Conservation (phyloP, 768 basidiomycete species). For the Calocybe gangraenosa region DNA sequence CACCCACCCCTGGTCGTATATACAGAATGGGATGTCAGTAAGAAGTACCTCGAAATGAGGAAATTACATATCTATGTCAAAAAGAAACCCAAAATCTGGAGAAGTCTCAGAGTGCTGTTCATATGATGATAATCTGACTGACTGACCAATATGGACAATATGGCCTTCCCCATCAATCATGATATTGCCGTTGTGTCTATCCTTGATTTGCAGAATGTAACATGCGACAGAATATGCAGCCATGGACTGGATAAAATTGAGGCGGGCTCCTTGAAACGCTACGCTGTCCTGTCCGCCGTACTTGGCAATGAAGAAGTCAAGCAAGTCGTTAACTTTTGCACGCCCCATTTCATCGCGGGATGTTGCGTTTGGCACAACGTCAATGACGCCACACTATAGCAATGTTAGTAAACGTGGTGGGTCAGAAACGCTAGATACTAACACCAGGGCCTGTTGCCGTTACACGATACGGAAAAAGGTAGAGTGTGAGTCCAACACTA, state of each 20-base stretch:
- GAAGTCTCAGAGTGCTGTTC: background rate
- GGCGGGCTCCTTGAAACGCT: slow-evolving; percentile 86
- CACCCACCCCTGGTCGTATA: slow-evolving; percentile 67
- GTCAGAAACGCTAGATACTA: slow-evolving; percentile 25
- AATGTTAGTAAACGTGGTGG: slow-evolving; percentile 1
- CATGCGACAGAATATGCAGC: slow-evolving; percentile 98
- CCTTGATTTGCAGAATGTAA: slow-evolving; percentile 98
- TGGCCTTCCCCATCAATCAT: slow-evolving; percentile 99
- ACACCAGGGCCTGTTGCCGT: slow-evolving; percentile 97
- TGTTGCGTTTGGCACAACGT: slow-evolving; percentile 96
- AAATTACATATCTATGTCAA: slow-evolving; percentile 91
- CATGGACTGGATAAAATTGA: slow-evolving; percentile 99
- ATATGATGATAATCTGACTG: background rate
- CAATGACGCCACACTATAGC: slow-evolving; percentile 90
- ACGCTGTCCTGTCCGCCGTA: slow-evolving; percentile 89
- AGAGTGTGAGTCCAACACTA: slow-evolving; percentile 81
- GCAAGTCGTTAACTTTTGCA: slow-evolving; percentile 94
- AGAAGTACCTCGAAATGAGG: slow-evolving; percentile 2
- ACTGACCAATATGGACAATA: slow-evolving; percentile 90
- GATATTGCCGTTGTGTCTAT: slow-evolving; percentile 98
- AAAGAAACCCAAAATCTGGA: slow-evolving; percentile 92
- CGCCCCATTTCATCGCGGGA: slow-evolving; percentile 99
- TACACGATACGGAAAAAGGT: slow-evolving; percentile 94
- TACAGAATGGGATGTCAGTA: slow-evolving; percentile 25
- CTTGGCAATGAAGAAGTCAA: slow-evolving; percentile 90